Evolutionary conservation across 495 filamentous ascomycete species (phyloP), one percentile per base, ranked within the genome.

Genomic region (Oidiodendron maius): DNA sequence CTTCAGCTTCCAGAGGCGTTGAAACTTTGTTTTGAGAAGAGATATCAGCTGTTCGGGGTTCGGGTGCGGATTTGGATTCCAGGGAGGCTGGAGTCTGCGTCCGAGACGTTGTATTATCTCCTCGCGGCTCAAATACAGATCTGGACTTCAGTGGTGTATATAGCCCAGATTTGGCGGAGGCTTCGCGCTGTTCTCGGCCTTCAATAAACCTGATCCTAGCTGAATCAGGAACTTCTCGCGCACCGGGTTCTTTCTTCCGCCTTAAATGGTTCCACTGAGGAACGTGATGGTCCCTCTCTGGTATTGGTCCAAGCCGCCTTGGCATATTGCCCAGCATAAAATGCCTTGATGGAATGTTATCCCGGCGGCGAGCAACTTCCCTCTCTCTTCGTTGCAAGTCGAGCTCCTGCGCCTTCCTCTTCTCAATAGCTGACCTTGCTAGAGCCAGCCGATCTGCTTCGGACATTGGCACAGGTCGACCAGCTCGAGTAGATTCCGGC

Each of bases 151-250:
- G 22, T 21, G 58, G 54, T 17, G 44, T 57, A 40, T 61, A 61
- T 3, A 22, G 35, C 3, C 25, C 43, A 4, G 13, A 10, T 18
- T 36, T 50, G 9, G 58, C 37, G 30, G 54, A 40, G 26, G 57
- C 51, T 25, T 61, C 58, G 39, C 58, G 50, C 24, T 52, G 37
- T 34, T 47, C 45, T 2, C 58, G 58, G 22, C 34, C 50, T 28
- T 48, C 16, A 0, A 28, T 36, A 18, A 57, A 52, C 8, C 20
- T 16, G 18, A 48, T 37, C 12, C 12, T 23, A n/a, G 23, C 32
- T 4, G 41, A 42, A 2, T 44, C 22, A 16, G 25, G 44, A 4
- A 25, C 22, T 21, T 47, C 26, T 6, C 26, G 28, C 9, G 21
- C 32, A 12, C 16, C 20, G n/a, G 18, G 28, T 21, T 54, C 32